Conservation (phyloP, 2,329 filamentous ascomycete species). For the Pseudocercospora fijiensis region DNA sequence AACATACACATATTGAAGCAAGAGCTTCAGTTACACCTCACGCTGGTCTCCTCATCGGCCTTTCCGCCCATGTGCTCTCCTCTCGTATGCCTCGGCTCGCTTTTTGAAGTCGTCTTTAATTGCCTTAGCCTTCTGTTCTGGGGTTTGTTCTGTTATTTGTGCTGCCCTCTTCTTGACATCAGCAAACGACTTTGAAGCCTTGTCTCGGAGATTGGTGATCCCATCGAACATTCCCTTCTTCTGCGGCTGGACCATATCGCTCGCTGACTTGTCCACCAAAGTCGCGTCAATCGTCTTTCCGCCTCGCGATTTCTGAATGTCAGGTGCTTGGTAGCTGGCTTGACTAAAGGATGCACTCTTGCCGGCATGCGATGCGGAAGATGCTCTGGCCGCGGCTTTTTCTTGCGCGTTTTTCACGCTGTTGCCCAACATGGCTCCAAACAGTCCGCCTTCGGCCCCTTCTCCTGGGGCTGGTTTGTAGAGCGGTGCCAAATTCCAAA, state of each 20-base stretch:
- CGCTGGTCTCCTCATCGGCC: neutral
- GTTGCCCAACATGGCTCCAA: constrained; percentile 11
- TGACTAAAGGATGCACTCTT: constrained; percentile 27
- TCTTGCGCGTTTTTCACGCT: constrained; percentile 5
- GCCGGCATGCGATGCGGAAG: constrained; percentile 5
- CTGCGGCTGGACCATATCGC: constrained; percentile 25
- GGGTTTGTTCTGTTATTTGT: constrained; percentile 1
- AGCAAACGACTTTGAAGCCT: constrained; percentile 9
- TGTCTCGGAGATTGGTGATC: neutral
- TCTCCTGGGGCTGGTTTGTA: constrained; percentile 28
- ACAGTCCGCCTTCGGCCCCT: neutral
- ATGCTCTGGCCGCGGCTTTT: neutral
- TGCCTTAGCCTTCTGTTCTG: constrained; percentile 14
- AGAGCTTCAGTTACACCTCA: neutral
- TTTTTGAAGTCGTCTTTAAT: constrained; percentile 26
- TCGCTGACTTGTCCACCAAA: constrained; percentile 16
- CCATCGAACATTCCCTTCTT: constrained; percentile 15
- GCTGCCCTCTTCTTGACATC: neutral
- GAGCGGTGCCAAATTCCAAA: constrained; percentile 43
- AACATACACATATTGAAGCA: neutral
- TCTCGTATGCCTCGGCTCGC: constrained; percentile 34
- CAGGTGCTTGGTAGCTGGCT: constrained; percentile 24
- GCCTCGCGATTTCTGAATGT: constrained; percentile 10
- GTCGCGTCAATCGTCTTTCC: constrained; percentile 23
- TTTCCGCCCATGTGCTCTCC: neutral